Evolutionary conservation across 306 rosid species (phyloP), one percentile per base, ranked within the genome.

Genomic region (Geum urbanum): DNA sequence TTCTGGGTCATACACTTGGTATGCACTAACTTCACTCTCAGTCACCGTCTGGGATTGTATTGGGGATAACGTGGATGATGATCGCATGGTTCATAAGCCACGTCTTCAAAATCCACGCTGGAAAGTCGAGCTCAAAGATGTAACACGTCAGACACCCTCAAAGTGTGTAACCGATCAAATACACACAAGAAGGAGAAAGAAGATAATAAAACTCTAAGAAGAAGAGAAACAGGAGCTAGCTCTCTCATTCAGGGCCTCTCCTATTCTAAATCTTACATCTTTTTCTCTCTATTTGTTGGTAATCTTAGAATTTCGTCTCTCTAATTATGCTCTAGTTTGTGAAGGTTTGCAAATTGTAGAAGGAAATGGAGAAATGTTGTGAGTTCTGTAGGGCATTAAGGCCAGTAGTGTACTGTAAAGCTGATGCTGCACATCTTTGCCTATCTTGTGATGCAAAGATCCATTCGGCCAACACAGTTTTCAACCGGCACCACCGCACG

Each of bases 401-500:
- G 84, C 89, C 97, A 59, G 84, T 86, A 62, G 85, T 90, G 69
- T 92, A 86, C 82, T 92, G 98, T 64, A 84, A 81, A 66, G 86
- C 98, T 7, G 98, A 92, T 84, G 87, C 87, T 71, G 98, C 97
- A 47, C 82, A 79, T 74, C 96, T 92, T 55, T 92, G 98, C 72
- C 94, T 92, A 15, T 82, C 90, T 73, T 90, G 98, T 72, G 96
- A 92, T 63, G 87, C 97, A 2, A 90, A 88, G 79, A 92, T 92
- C 60, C 98, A 92, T 77, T 84, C 89, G 24, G 97, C 96, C 14
- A 92, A 92, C 76, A 76, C 88, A 43, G 77, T 92, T 77, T 90
- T 96, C 3, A 71, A 79, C 50, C 79, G 97, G 19, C 98, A 92
- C 72, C 72, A 75, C 72, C 82, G 96, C 48, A 76, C 75, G 52